These are phyloP conservation scores for Carpinus fangiana DNA, from an alignment of 306 rosid species.

Conservation along the genomic window DNA sequence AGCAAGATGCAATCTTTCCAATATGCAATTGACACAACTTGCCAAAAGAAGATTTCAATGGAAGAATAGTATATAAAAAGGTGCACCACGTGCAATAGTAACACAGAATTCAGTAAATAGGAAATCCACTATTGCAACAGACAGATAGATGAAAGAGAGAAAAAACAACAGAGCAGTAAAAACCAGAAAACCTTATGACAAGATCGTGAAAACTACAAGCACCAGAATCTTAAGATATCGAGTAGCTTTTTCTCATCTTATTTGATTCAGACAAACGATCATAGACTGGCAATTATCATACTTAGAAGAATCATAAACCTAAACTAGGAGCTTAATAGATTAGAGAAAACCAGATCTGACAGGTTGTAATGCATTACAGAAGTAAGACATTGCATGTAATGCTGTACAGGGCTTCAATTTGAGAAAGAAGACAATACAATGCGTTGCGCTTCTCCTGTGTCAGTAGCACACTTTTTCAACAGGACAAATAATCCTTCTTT, in stretches of 20 bases:
- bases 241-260: conserved; percentile 7
- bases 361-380: background rate
- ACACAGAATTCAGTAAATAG: background rate
- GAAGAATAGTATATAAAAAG: background rate
- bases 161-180: too few species aligned
- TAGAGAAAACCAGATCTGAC: background rate
- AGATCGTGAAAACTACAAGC: background rate
- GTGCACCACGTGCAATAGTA: background rate
- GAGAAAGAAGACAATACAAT: background rate
- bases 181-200: background rate
- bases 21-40: background rate
- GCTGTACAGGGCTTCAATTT: background rate
- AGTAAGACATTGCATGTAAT: background rate
- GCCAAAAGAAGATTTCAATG: background rate
- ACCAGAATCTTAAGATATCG: background rate
- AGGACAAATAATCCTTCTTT: background rate
- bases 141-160: background rate
- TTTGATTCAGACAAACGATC: background rate
- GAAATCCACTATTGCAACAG: background rate
- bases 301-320: background rate
- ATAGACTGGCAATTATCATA: background rate
- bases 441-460: background rate
- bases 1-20: background rate
- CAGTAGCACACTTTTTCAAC: background rate
- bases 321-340: background rate